Evolutionary conservation across 768 basidiomycete species (phyloP), one percentile per base, ranked within the genome.

Genomic region (Rhodotorula paludigena): DNA sequence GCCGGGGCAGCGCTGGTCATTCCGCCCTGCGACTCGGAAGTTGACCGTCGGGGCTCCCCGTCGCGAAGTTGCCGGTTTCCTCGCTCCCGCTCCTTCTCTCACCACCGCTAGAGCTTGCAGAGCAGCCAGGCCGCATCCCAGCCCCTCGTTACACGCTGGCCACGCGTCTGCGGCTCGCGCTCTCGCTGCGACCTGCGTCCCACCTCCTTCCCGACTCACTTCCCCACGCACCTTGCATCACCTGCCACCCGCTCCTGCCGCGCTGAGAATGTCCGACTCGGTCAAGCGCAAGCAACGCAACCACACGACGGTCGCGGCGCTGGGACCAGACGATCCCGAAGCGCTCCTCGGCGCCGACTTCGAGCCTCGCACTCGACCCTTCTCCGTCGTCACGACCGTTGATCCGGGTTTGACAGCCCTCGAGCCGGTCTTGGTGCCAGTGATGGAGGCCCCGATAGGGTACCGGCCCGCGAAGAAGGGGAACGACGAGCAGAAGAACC

Each of bases 301-400:
- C 2, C n/a, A 28, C 3, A 25, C 15, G 8, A 15, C 4, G 5
- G 23, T 63, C 35, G 33, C 57, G 5, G 54, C 60, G 5, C 56
- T 71, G 2, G 69, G 61, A 1, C 69, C 54, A 3, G 69, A 71
- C 60, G 64, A 66, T 52, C 61, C 57, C 9, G 64, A 63, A 56
- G 67, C 67, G 9, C 53, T 71, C 0, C 47, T 71, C 21, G 59
- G 58, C 1, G 41, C 28, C 30, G 70, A 71, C 59, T 36, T 64
- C 32, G 28, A 20, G 10, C 70, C 55, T 21, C 57, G 63, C 11
- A 33, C 52, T 0, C 45, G 54, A 16, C 66, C 65, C 10, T 44
- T 38, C 2, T 49, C 52, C 1, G 18, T 36, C 20, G 63, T 67
- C 1, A 35, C 57, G 5, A 28, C 35, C 36, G 44, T 51, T 38